These are phyloP conservation scores for Globisporangium megalacanthum DNA, from an alignment of 352 stramenopile species.

Conservation along the genomic window DNA sequence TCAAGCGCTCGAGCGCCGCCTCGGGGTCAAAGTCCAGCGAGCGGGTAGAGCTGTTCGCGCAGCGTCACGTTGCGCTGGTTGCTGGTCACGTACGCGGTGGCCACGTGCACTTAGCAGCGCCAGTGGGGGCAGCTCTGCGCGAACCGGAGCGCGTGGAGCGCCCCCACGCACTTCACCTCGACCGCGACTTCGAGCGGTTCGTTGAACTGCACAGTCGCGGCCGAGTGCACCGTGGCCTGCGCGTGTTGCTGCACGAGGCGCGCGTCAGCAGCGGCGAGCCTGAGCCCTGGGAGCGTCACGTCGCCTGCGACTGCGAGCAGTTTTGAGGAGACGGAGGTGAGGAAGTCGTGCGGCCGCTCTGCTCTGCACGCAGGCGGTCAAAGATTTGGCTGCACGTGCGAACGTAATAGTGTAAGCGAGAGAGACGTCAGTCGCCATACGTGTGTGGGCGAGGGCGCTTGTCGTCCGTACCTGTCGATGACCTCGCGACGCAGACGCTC, in stretches of 20 bases:
- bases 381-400: conserved; percentile 73
- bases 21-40: conserved; percentile 82
- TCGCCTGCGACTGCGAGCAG: conserved; percentile 61
- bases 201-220: conserved; percentile 82
- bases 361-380: conserved; percentile 50
- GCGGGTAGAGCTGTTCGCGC: conserved; percentile 68
- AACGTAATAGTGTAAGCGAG: no score
- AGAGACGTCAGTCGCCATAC: no score
- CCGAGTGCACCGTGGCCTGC: conserved; percentile 79
- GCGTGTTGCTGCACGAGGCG: conserved; percentile 29
- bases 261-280: conserved; percentile 41
- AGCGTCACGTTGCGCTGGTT: conserved; percentile 60
- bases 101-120: conserved; percentile 73
- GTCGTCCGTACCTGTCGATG: conserved; percentile 44
- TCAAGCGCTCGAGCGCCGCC: conserved; percentile 58
- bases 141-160: conserved; percentile 60
- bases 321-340: conserved; percentile 45
- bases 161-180: conserved; percentile 80
- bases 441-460: no score
- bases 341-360: conserved; percentile 41
- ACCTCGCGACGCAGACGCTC: conserved; percentile 71
- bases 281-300: conserved; percentile 56
- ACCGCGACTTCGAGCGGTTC: conserved; percentile 82
- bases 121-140: conserved; percentile 43
- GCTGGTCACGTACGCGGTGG: conserved; percentile 82